phyloP scores from a whole-genome alignment of 2,329 filamentous ascomycete species.

The Neonectria magnoliae region DNA sequence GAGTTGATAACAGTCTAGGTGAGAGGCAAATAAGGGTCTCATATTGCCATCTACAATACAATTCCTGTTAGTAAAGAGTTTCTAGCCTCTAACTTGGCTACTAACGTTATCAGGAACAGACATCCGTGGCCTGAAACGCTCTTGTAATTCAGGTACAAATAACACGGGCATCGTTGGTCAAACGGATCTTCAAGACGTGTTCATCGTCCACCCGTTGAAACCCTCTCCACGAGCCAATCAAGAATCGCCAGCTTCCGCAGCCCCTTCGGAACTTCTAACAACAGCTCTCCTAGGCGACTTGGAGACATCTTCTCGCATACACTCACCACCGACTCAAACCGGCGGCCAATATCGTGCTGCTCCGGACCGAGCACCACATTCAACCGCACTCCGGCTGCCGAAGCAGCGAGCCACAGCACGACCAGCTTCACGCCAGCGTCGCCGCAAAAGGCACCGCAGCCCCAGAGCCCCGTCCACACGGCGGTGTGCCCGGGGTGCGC shows the following conservation, averaged over 20 bases:
- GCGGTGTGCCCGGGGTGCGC: slow-evolving; percentile 27
- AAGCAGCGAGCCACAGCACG: slow-evolving; percentile 47
- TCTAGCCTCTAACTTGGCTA: not conserved
- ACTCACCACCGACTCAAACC: slow-evolving; percentile 15
- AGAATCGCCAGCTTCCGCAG: slow-evolving; percentile 25
- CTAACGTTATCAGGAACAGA: not conserved
- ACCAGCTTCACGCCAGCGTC: slow-evolving; percentile 46
- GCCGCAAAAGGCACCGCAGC: slow-evolving; percentile 50
- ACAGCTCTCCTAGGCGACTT: slow-evolving; percentile 4
- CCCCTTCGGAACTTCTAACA: slow-evolving; percentile 20
- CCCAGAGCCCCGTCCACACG: slow-evolving; percentile 46
- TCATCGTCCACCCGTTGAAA: not conserved
- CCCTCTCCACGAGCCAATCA: slow-evolving; percentile 23
- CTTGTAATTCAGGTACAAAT: not conserved
- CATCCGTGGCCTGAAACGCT: not conserved
- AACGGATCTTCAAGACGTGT: not conserved
- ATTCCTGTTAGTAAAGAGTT: too few species aligned
- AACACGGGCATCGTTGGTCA: not conserved
- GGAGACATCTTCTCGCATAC: slow-evolving; percentile 14
- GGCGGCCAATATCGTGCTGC: slow-evolving; percentile 31
- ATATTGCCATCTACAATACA: too few species aligned
- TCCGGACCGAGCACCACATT: slow-evolving; percentile 29
- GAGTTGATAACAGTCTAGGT: too few species aligned
- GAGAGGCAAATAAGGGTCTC: too few species aligned
- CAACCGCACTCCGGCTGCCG: slow-evolving; percentile 34